phyloP scores from a whole-genome alignment of 2,329 filamentous ascomycete species.

The Fusarium illudens region DNA sequence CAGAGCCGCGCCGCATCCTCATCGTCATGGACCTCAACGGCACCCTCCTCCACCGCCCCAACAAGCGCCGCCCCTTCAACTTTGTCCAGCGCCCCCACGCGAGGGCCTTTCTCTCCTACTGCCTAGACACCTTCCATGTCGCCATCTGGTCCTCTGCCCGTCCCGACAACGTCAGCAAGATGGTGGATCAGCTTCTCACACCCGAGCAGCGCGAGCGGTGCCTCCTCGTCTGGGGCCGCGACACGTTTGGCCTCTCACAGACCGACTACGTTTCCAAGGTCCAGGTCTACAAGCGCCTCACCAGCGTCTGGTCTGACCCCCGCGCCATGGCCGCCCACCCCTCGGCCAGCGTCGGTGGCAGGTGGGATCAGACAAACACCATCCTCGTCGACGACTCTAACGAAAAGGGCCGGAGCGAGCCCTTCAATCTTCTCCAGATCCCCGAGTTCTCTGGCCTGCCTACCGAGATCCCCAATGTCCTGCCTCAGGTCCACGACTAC shows the following conservation, averaged over 20 bases:
- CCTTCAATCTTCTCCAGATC: constrained; percentile 81
- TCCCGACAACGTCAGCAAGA: constrained; percentile 73
- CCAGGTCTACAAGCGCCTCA: constrained; percentile 89
- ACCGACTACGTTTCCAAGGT: constrained; percentile 74
- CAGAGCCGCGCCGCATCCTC: constrained; percentile 70
- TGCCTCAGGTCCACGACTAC: constrained; percentile 70
- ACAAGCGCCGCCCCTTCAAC: constrained; percentile 53
- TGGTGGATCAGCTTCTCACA: constrained; percentile 72
- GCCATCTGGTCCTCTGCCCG: constrained; percentile 92
- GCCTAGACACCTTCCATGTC: constrained; percentile 77
- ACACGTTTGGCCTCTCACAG: constrained; percentile 73
- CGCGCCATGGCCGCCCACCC: constrained; percentile 56
- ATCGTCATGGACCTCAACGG: constrained; percentile 94
- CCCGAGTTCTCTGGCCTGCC: constrained; percentile 73
- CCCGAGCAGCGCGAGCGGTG: constrained; percentile 62
- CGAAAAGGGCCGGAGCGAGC: constrained; percentile 84
- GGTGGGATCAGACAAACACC: constrained; percentile 86
- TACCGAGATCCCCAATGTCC: constrained; percentile 53
- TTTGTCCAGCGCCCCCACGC: constrained; percentile 76
- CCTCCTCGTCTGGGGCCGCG: constrained; percentile 79
- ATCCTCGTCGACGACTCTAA: constrained; percentile 86
- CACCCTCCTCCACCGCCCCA: constrained; percentile 79
- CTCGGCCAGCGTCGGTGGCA: constrained; percentile 46
- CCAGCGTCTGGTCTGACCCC: constrained; percentile 71
- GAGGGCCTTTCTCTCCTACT: constrained; percentile 73